phyloP scores from a whole-genome alignment of 1,139 yeast species.

The Protomyces inundatus region DNA sequence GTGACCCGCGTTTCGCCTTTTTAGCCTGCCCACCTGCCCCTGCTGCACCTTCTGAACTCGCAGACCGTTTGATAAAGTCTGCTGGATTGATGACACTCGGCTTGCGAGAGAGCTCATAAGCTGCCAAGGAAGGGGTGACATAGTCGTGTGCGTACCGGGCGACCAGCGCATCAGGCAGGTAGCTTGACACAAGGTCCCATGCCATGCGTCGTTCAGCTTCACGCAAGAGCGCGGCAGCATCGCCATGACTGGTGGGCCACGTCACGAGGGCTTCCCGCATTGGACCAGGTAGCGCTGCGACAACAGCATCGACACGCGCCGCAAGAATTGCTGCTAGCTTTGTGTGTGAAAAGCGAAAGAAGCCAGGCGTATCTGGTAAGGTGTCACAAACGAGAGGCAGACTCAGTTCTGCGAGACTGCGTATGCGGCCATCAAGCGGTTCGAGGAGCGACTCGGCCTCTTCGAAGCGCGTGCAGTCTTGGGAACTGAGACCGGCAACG shows the following conservation, averaged over 20 bases:
- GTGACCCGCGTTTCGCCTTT: conserved; percentile 17
- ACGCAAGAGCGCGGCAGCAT: background rate
- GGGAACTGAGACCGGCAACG: background rate
- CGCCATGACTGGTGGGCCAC: background rate
- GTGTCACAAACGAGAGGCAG: conserved; percentile 1
- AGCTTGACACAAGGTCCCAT: conserved; percentile 5
- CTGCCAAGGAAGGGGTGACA: background rate
- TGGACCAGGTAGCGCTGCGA: background rate
- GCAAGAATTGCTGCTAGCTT: background rate
- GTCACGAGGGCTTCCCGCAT: background rate
- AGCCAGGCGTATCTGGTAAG: background rate
- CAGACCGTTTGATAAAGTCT: conserved; percentile 13
- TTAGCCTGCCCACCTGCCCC: background rate
- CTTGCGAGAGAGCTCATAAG: background rate
- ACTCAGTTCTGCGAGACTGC: background rate
- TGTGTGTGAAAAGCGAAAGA: background rate
- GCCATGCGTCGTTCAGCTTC: conserved; percentile 7
- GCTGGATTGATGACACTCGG: conserved; percentile 7
- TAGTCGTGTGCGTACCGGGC: background rate
- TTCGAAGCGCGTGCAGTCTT: background rate
- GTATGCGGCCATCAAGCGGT: background rate
- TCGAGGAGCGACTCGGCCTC: conserved; percentile 9
- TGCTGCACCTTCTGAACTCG: background rate
- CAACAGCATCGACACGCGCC: background rate
- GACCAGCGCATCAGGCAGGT: background rate